Evolutionary conservation across 768 basidiomycete genomes (phyloP).

Genomic region (Leccinellum rugosiceps): DNA sequence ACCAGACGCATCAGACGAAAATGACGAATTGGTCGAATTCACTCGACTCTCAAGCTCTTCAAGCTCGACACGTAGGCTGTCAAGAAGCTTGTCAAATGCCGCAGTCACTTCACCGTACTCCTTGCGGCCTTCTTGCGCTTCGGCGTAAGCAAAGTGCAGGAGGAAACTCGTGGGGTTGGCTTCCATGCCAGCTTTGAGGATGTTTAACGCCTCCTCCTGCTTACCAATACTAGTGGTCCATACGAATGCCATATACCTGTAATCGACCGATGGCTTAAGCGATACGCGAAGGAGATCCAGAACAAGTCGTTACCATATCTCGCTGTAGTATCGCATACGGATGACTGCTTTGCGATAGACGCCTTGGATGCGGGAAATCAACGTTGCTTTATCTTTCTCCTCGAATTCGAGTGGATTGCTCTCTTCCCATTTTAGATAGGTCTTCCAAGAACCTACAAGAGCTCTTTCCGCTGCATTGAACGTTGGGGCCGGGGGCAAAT

Average conservation of each 20-base stretch:
- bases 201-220: conserved; percentile 75
- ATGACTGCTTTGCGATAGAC: conserved; percentile 89
- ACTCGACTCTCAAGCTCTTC: conserved; percentile 53
- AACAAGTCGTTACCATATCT: conserved; percentile 70
- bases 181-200: conserved; percentile 80
- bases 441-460: conserved; percentile 84
- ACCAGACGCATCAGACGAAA: conserved; percentile 34
- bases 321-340: conserved; percentile 91
- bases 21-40: conserved; percentile 37
- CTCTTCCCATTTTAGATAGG: conserved; percentile 94
- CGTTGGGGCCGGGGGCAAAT: conserved; percentile 67
- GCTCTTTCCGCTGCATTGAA: conserved; percentile 71
- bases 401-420: conserved; percentile 91
- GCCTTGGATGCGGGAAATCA: conserved; percentile 70
- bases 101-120: conserved; percentile 66
- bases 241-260: conserved; percentile 86
- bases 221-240: conserved; percentile 77
- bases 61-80: conserved; percentile 58
- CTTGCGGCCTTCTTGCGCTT: conserved; percentile 62
- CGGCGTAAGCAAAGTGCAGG: conserved; percentile 86
- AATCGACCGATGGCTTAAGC: conserved; percentile 11
- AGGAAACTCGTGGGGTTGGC: conserved; percentile 88
- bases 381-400: conserved; percentile 65
- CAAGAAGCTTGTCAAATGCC: conserved; percentile 71
- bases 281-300: background rate